These are phyloP conservation scores for Telopea speciosissima DNA, from an alignment of 177 flowering plant species.

Conservation along the genomic window DNA sequence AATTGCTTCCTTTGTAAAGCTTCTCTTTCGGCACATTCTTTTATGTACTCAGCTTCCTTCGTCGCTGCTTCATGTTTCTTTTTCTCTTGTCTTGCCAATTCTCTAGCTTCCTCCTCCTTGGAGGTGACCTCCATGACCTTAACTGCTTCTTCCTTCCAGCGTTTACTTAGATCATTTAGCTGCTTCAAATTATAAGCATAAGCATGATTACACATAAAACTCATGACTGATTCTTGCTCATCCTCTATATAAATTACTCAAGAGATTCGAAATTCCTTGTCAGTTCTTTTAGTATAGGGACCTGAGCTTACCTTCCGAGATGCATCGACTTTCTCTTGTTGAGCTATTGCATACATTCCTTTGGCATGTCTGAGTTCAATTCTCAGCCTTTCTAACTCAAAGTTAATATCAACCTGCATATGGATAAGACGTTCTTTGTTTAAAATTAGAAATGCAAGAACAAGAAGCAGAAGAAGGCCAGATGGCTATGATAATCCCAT, in stretches of 20 bases:
- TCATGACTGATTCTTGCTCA: background rate
- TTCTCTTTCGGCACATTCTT: constrained; percentile 57
- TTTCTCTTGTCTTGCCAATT: constrained; percentile 48
- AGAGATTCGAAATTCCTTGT: background rate
- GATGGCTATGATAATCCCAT: background rate
- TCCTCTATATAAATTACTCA: background rate
- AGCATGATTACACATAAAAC: background rate
- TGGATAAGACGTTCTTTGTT: background rate
- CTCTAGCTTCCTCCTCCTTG: constrained; percentile 50
- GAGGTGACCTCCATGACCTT: constrained; percentile 44
- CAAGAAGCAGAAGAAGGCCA: background rate
- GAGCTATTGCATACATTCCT: constrained; percentile 72
- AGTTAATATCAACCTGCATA: constrained; percentile 42
- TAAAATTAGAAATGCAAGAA: background rate
- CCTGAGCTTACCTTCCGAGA: constrained; percentile 49
- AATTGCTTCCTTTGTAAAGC: constrained; percentile 46
- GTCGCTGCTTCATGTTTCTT: constrained; percentile 50
- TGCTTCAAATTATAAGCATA: constrained; percentile 23
- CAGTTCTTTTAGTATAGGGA: background rate
- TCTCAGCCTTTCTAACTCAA: constrained; percentile 80
- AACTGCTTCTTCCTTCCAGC: constrained; percentile 39
- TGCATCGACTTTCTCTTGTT: constrained; percentile 65
- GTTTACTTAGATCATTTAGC: constrained; percentile 45
- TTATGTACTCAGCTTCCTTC: constrained; percentile 46
- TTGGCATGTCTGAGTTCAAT: constrained; percentile 69